Conservation (phyloP, 225 moss, liverwort and hornwort genomes). For the Pseudisothecium myosuroides region DNA sequence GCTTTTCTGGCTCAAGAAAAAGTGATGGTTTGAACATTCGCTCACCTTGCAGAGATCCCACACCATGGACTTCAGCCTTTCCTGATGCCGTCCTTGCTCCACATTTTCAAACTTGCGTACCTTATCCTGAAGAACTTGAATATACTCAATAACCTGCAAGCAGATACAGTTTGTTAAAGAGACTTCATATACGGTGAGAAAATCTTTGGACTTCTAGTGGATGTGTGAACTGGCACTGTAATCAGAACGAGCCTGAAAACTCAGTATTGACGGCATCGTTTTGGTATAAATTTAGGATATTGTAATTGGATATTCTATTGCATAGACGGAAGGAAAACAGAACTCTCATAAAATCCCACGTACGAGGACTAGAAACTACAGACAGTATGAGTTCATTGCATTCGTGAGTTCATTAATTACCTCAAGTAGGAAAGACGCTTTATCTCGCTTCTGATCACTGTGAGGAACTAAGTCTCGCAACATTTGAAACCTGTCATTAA, state of each 20-base stretch:
- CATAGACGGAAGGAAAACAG: background rate
- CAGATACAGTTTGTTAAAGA: background rate
- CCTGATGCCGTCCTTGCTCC: conserved; percentile 64
- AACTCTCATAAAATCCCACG: background rate
- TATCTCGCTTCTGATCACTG: conserved; percentile 75
- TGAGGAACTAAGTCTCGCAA: conserved; percentile 67
- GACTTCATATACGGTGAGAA: background rate
- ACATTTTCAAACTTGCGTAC: conserved; percentile 52
- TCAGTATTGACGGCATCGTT: background rate
- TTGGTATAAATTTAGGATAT: background rate
- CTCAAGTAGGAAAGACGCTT: conserved; percentile 76
- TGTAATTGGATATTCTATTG: background rate
- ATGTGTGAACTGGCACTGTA: background rate
- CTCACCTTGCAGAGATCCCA: conserved; percentile 72
- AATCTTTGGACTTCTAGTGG: background rate
- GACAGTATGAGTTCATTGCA: background rate
- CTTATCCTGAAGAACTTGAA: conserved; percentile 64
- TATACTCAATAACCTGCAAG: conserved; percentile 66
- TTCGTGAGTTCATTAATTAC: background rate
- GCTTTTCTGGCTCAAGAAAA: background rate
- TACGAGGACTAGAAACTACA: background rate
- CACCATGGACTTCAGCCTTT: conserved; percentile 66
- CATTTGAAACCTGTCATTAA: conserved; percentile 77
- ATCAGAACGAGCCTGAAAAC: background rate
- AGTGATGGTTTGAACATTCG: background rate